Percentiles rank a stretch among this genome's conserved stretches.
These are phyloP conservation scores for Aureobasidium sp. DNA, from an alignment of 2,329 filamentous ascomycete species.

Conservation along the genomic window DNA sequence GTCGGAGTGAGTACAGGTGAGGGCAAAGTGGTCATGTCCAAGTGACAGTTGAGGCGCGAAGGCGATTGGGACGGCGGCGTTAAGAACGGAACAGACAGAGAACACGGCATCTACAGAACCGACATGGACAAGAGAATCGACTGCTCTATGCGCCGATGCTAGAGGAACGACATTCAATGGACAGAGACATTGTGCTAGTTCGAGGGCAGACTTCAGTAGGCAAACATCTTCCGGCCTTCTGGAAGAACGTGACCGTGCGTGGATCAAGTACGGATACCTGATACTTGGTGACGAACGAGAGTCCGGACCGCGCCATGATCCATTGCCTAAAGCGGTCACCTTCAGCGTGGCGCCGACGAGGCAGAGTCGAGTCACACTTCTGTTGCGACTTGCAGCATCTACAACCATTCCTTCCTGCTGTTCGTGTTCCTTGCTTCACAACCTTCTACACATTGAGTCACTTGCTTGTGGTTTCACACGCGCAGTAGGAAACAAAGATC, in stretches of 20 bases:
- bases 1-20: background rate
- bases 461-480: background rate
- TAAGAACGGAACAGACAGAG: background rate
- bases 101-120: background rate
- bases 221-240: constrained; percentile 10
- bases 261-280: background rate
- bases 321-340: background rate
- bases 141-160: background rate
- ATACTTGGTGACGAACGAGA: background rate
- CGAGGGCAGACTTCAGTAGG: background rate
- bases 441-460: background rate
- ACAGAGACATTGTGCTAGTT: background rate
- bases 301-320: background rate
- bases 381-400: background rate
- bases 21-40: background rate
- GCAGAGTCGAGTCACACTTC: background rate
- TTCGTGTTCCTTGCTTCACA: background rate
- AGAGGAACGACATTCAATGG: background rate
- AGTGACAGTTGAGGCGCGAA: background rate
- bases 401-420: background rate
- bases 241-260: constrained; percentile 8
- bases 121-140: background rate
- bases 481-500: background rate
- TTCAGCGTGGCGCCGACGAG: background rate
- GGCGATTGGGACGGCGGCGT: background rate